Conservation (phyloP, 768 basidiomycete species). For the Hygrocybe coccinea region DNA sequence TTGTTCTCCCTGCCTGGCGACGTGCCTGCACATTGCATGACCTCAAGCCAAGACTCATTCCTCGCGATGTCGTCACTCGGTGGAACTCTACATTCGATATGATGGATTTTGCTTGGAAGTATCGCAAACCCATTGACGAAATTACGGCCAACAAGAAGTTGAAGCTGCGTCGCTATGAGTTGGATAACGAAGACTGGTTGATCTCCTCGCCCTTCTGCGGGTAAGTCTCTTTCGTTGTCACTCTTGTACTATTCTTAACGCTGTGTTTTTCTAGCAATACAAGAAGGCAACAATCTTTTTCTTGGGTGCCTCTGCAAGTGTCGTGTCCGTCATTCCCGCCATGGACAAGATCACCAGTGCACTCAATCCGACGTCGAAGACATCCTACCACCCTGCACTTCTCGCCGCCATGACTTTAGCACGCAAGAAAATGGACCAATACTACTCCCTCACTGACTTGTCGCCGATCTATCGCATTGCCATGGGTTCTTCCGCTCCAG, state of each 20-base stretch:
- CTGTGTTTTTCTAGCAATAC: neutral
- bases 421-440: conserved; percentile 29
- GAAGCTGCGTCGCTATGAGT: conserved; percentile 12
- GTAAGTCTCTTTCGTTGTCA: conserved; percentile 11
- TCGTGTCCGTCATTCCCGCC: conserved; percentile 27
- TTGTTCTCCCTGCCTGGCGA: conserved; percentile 29
- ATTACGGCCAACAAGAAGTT: conserved; percentile 13
- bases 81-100: conserved; percentile 38
- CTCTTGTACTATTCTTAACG: neutral
- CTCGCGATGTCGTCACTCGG: conserved; percentile 29
- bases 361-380: conserved; percentile 4
- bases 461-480: conserved; percentile 32
- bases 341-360: conserved; percentile 29
- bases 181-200: conserved; percentile 20
- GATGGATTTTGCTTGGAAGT: conserved; percentile 24
- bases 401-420: conserved; percentile 20
- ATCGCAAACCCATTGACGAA: conserved; percentile 17
- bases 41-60: conserved; percentile 17
- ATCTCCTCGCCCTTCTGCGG: conserved; percentile 20
- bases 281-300: conserved; percentile 8
- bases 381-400: conserved; percentile 16
- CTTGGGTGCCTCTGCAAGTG: conserved; percentile 10
- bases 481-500: conserved; percentile 26
- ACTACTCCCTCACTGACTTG: conserved; percentile 30
- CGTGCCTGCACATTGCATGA: conserved; percentile 6